Conservation (phyloP, 192 early-diverging fungal genomes). For the Bifiguratus adelaidae region DNA sequence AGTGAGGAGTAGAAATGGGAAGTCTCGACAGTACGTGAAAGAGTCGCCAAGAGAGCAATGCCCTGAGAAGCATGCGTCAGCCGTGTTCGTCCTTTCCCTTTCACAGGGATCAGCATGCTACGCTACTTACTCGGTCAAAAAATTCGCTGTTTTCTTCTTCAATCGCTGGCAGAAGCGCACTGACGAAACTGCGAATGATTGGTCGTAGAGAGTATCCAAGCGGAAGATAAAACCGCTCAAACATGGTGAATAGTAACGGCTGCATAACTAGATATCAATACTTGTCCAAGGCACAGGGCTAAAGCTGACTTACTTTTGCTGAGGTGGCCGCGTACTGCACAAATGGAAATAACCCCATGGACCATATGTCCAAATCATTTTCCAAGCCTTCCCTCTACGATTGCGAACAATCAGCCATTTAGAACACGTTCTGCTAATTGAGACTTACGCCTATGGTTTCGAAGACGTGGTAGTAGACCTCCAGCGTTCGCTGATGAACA, state of each 20-base stretch:
- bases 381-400: background rate
- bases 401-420: background rate
- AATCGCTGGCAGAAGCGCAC: slow-evolving; percentile 70
- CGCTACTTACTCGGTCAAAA: slow-evolving; percentile 54
- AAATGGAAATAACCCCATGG: slow-evolving; percentile 86
- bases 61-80: slow-evolving; percentile 12
- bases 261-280: too few species aligned
- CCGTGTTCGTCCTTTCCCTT: too few species aligned
- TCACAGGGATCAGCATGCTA: too few species aligned
- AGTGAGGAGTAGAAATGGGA: slow-evolving; percentile 75
- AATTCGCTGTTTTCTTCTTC: slow-evolving; percentile 87
- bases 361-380: slow-evolving; percentile 68
- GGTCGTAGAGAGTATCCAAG: slow-evolving; percentile 59
- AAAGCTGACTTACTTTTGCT: slow-evolving; percentile 48
- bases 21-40: slow-evolving; percentile 57
- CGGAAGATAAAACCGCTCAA: slow-evolving; percentile 67
- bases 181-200: slow-evolving; percentile 67
- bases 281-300: background rate
- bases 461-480: slow-evolving; percentile 76
- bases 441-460: slow-evolving; percentile 53
- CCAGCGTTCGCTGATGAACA: slow-evolving; percentile 88
- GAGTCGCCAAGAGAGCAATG: slow-evolving; percentile 45
- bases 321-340: slow-evolving; percentile 71
- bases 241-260: slow-evolving; percentile 71
- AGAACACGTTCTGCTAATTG: background rate